phyloP scores from a whole-genome alignment of 306 rosid species.

The Phaseolus lunatus region DNA sequence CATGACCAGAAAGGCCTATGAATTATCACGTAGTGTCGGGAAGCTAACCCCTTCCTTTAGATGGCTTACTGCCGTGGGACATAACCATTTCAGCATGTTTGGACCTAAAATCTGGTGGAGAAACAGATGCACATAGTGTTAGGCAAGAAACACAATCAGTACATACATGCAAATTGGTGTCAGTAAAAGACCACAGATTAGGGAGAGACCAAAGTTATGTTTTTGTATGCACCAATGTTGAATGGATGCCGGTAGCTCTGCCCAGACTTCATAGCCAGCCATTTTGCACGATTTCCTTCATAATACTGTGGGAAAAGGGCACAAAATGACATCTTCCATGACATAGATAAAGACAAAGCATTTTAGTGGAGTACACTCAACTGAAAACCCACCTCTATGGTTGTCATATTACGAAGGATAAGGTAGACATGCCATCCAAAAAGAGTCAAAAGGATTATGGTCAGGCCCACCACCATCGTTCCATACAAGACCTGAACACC shows the following conservation, averaged over 20 bases:
- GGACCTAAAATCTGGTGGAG: constrained; percentile 79
- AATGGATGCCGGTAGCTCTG: constrained; percentile 77
- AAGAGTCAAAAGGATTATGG: constrained; percentile 68
- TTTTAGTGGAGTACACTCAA: constrained; percentile 19
- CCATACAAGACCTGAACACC: constrained; percentile 67
- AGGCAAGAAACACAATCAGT: constrained; percentile 26
- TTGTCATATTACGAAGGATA: constrained; percentile 77
- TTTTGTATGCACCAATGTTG: constrained; percentile 66
- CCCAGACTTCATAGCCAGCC: constrained; percentile 89
- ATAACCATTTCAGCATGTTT: constrained; percentile 80
- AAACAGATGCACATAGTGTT: constrained; percentile 34
- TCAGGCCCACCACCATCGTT: constrained; percentile 55
- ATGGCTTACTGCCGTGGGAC: constrained; percentile 78
- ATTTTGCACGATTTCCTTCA: constrained; percentile 73
- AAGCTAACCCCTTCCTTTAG: constrained; percentile 80
- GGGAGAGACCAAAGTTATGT: constrained; percentile 71
- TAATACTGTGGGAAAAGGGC: constrained; percentile 66
- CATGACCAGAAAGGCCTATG: constrained; percentile 39
- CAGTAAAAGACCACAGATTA: constrained; percentile 28
- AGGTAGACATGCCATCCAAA: constrained; percentile 91
- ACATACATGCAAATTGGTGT: constrained; percentile 19
- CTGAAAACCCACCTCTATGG: constrained; percentile 75
- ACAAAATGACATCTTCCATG: constrained; percentile 27
- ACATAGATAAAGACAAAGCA: constrained; percentile 1
- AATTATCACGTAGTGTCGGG: constrained; percentile 64